Percentiles rank a stretch among this genome's conserved stretches.
Evolutionary conservation across 2,329 filamentous ascomycete species (phyloP).

Genomic region (Scleromitrula shiraiana): DNA sequence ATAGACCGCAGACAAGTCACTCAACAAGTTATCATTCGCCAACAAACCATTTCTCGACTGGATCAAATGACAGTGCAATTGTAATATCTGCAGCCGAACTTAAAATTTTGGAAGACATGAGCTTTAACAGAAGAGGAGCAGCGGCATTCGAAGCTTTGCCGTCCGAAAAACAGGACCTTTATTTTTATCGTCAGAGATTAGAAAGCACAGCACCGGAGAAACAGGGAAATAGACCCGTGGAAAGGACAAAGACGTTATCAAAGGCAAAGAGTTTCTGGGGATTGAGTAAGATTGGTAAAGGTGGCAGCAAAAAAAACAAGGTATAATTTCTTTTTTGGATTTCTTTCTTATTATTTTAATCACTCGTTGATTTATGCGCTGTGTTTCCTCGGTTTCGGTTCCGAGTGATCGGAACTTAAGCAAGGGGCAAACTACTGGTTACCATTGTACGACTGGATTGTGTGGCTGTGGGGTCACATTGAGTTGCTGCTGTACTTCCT

Average conservation of each 20-base stretch:
- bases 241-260: slow-evolving; percentile 2
- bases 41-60: slow-evolving; percentile 3
- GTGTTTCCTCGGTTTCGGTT: slow-evolving; percentile 2
- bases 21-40: background rate
- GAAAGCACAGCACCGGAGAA: slow-evolving; percentile 1
- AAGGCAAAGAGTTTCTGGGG: slow-evolving; percentile 9
- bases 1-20: slow-evolving; percentile 2
- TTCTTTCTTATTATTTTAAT: too few species aligned
- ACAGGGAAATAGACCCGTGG: slow-evolving; percentile 4
- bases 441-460: background rate
- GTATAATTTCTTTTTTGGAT: background rate
- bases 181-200: background rate
- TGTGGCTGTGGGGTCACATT: background rate
- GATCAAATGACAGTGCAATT: slow-evolving; percentile 8
- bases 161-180: background rate
- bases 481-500: background rate
- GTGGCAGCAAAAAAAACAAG: slow-evolving; percentile 1
- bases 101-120: background rate
- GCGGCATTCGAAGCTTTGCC: background rate
- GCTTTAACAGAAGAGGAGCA: background rate
- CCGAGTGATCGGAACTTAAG: slow-evolving; percentile 8
- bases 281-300: slow-evolving; percentile 2
- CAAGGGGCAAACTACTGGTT: background rate
- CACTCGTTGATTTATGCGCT: background rate
- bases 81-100: slow-evolving; percentile 3